phyloP scores from a whole-genome alignment of 495 filamentous ascomycete species.

The Penicillium cosmopolitanum region DNA sequence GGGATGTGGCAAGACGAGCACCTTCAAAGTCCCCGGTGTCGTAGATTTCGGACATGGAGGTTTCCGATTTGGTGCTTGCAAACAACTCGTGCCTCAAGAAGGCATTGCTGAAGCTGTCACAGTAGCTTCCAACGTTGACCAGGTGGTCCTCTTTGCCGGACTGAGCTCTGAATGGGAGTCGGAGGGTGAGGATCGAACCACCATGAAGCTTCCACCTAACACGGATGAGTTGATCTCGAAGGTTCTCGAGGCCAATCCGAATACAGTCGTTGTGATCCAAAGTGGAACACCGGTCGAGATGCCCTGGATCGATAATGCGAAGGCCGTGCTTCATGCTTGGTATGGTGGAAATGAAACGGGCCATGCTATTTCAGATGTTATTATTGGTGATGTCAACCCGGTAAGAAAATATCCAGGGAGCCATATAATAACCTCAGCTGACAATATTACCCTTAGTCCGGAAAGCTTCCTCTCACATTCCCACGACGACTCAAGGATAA shows the following conservation, averaged over 20 bases:
- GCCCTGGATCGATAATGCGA: slow-evolving; percentile 72
- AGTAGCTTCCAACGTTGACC: slow-evolving; percentile 64
- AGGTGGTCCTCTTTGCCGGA: slow-evolving; percentile 74
- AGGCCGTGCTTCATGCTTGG: slow-evolving; percentile 71
- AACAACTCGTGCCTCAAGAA: slow-evolving; percentile 56
- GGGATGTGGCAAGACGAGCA: slow-evolving; percentile 31
- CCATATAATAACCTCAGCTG: not conserved
- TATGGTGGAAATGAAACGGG: slow-evolving; percentile 66
- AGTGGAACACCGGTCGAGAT: slow-evolving; percentile 80
- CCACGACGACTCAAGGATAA: slow-evolving; percentile 65
- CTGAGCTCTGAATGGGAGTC: slow-evolving; percentile 84
- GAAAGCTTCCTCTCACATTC: slow-evolving; percentile 61
- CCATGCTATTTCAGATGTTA: slow-evolving; percentile 55
- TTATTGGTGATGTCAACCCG: slow-evolving; percentile 63
- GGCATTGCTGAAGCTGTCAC: slow-evolving; percentile 59
- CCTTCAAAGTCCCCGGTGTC: slow-evolving; percentile 50
- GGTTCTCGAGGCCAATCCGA: slow-evolving; percentile 67
- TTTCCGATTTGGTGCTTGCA: slow-evolving; percentile 72
- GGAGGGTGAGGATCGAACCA: slow-evolving; percentile 76
- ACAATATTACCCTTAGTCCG: slow-evolving; percentile 32
- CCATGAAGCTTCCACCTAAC: slow-evolving; percentile 72
- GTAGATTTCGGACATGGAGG: slow-evolving; percentile 64
- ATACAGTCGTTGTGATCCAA: slow-evolving; percentile 75
- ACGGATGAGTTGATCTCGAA: slow-evolving; percentile 71
- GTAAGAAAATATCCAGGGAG: not conserved